These are phyloP conservation scores for Pythium vanterpoolii DNA, from an alignment of 352 stramenopile genomes.

Conservation along the genomic window DNA sequence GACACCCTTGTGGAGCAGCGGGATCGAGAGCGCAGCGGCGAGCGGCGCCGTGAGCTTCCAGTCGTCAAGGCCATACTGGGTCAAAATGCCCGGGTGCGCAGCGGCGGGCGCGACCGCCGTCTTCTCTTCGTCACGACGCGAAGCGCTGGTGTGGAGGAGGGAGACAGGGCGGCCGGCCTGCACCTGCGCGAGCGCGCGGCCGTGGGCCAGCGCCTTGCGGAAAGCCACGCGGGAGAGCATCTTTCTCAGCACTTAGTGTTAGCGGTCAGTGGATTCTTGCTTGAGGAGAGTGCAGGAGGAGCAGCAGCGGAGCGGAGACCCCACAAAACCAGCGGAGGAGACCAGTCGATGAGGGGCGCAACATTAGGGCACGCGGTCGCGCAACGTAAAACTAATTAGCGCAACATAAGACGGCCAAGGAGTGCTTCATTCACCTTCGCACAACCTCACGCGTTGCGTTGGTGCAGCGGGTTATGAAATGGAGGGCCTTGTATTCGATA, in stretches of 20 bases:
- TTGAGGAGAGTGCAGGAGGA: neutral
- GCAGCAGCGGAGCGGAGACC: no score
- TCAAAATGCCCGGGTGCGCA: conserved; percentile 49
- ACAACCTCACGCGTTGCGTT: neutral
- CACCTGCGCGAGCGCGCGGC: conserved; percentile 43
- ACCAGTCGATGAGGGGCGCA: conserved; percentile 20
- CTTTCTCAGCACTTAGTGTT: neutral
- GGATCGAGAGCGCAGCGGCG: conserved; percentile 66
- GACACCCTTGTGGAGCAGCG: conserved; percentile 78
- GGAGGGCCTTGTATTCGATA: neutral
- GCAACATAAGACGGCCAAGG: neutral
- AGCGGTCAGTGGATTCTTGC: neutral
- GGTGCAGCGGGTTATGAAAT: neutral
- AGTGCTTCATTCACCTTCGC: neutral
- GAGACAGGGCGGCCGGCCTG: conserved; percentile 39
- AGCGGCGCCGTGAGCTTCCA: conserved; percentile 84
- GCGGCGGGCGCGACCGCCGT: conserved; percentile 26
- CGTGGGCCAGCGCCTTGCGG: conserved; percentile 42
- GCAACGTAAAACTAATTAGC: neutral
- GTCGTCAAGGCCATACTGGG: conserved; percentile 70
- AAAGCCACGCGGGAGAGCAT: conserved; percentile 81
- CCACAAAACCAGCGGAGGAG: conserved; percentile 21
- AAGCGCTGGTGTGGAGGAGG: conserved; percentile 52
- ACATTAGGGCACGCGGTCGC: conserved; percentile 7
- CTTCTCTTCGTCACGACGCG: conserved; percentile 46